Evolutionary conservation across 2,329 filamentous ascomycete species (phyloP), one percentile per base, ranked within the genome.

Genomic region (Neonectria hederae): DNA sequence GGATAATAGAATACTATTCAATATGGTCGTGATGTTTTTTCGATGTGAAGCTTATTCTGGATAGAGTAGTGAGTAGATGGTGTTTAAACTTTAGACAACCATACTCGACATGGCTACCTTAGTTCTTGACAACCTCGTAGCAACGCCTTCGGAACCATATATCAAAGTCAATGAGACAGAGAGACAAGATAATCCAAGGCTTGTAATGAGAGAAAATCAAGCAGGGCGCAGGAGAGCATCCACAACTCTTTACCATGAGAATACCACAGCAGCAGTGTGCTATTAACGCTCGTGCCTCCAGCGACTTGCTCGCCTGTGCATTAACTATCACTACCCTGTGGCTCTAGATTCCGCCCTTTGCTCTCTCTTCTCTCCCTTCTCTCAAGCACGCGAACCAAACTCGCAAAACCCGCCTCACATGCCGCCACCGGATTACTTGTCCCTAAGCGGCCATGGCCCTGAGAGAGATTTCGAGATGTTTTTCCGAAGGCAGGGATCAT

Each of bases 401-500:
- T 53, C 48, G 30, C 24, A 24, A 54, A 42, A 48, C 13, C 43
- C 22, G n/a, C 45, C 17, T 52, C 45, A n/a, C 30, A 24, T 57
- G 30, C 26, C 40, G 55, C 30, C 42, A 54, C 30, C 24, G n/a
- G 38, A 8, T 21, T 8, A 4, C 46, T 38, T 55, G n/a, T 10
- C 19, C 42, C 43, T n/a, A 32, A 32, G 10, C 48, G n/a, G 35
- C 30, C n/a, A 7, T 51, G 9, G 17, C 19, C 28, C 17, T 17
- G 22, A 42, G 38, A 56, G 30, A n/a, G 26, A 56, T 24, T 49
- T 46, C 13, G 26, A 60, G 30, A 53, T 51, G 26, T 19, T 40
- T 43, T 6, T 51, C 54, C 21, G 30, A 60, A 51, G 46, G 46
- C 63, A 68, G 65, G 69, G 64, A 56, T 69, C 58, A 28, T 79